Percentiles rank a stretch among this genome's conserved stretches.
These are phyloP conservation scores for Phytophthora parvispora DNA, from an alignment of 352 stramenopile species.

Conservation along the genomic window DNA sequence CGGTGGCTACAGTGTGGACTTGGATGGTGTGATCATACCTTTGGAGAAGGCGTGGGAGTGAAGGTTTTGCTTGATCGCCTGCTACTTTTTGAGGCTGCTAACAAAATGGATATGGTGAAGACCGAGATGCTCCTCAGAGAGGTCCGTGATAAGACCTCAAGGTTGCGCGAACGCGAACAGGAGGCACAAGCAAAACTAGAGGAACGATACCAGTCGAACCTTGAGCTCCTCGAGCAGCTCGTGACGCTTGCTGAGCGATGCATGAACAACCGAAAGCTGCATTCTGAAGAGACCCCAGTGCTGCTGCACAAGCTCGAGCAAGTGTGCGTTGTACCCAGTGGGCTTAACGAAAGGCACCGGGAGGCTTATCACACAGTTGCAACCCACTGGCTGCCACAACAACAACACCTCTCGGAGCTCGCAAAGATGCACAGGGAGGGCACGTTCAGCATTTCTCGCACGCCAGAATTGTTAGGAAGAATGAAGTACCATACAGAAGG, in stretches of 20 bases:
- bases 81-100: slow-evolving; percentile 67
- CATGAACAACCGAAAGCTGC: slow-evolving; percentile 83
- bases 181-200: slow-evolving; percentile 53
- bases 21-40: slow-evolving; percentile 68
- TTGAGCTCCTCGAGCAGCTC: slow-evolving; percentile 59
- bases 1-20: slow-evolving; percentile 74
- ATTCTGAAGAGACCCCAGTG: slow-evolving; percentile 70
- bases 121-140: slow-evolving; percentile 67
- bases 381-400: slow-evolving; percentile 67
- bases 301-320: slow-evolving; percentile 76
- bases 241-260: slow-evolving; percentile 66
- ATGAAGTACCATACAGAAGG: slow-evolving; percentile 83
- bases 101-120: slow-evolving; percentile 86
- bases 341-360: slow-evolving; percentile 49
- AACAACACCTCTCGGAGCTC: slow-evolving; percentile 63
- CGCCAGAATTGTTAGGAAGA: slow-evolving; percentile 65
- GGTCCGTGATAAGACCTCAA: slow-evolving; percentile 71
- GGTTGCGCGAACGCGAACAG: slow-evolving; percentile 54
- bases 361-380: slow-evolving; percentile 78
- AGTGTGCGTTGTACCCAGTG: slow-evolving; percentile 63
- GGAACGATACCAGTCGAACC: slow-evolving; percentile 49
- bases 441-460: slow-evolving; percentile 83
- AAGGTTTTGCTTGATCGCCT: slow-evolving; percentile 68
- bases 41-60: slow-evolving; percentile 66
- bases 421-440: slow-evolving; percentile 83